Evolutionary conservation across 1,284 basidiomycete genomes (phyloP).

Genomic region (Stereum hirsutum): DNA sequence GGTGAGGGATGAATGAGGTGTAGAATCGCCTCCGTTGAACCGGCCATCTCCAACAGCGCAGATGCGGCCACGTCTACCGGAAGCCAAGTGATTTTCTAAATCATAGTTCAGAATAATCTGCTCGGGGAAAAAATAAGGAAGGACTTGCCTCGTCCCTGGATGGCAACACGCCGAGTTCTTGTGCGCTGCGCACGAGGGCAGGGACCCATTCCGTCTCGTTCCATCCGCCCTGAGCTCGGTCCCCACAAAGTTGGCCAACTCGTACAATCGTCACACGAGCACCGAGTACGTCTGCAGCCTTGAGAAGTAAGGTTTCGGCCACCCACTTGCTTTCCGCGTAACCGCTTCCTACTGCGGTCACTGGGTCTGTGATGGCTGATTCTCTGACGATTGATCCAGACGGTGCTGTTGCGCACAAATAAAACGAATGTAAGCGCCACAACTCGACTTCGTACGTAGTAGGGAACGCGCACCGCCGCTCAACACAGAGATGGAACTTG

Average conservation of each 20-base stretch:
- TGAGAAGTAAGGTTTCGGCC: conserved; percentile 21
- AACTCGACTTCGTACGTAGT: not conserved
- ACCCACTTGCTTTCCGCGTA: conserved; percentile 33
- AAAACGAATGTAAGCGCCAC: not conserved
- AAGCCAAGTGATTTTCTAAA: conserved; percentile 15
- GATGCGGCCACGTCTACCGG: conserved; percentile 15
- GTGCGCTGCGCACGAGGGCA: conserved; percentile 18
- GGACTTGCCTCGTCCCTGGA: not conserved
- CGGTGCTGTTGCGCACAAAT: not conserved
- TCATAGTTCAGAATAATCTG: not conserved
- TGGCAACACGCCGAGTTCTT: not conserved
- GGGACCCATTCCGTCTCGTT: conserved; percentile 35
- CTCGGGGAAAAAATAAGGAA: not conserved
- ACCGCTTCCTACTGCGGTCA: conserved; percentile 21
- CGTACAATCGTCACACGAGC: conserved; percentile 24
- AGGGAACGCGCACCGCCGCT: conserved; percentile 2
- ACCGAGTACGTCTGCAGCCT: conserved; percentile 11
- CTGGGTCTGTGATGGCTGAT: conserved; percentile 7
- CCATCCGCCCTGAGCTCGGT: conserved; percentile 29
- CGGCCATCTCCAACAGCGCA: conserved; percentile 15
- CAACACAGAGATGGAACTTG: conserved; percentile 24
- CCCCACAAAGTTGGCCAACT: conserved; percentile 34
- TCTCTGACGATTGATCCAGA: not conserved
- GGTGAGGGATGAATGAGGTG: conserved; percentile 20
- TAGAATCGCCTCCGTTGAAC: conserved; percentile 8